Evolutionary conservation across 352 stramenopile species (phyloP).

Genomic region (Blastocystis sp.): DNA sequence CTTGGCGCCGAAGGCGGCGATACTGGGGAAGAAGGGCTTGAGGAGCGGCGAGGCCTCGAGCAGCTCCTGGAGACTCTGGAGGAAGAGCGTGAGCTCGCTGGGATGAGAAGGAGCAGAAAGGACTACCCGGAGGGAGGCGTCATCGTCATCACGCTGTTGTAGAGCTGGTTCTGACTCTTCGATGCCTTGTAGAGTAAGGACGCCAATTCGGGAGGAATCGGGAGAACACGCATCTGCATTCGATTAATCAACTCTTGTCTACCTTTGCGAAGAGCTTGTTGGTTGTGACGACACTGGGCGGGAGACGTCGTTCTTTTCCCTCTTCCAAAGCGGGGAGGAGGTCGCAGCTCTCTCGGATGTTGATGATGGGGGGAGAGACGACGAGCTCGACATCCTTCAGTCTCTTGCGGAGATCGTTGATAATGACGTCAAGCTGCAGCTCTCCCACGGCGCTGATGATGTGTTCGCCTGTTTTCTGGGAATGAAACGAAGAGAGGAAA

Average conservation of each 20-base stretch:
- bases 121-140: background rate
- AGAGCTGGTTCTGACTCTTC: background rate
- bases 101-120: background rate
- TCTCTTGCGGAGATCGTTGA: constrained; percentile 23
- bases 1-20: constrained; percentile 16
- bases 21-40: background rate
- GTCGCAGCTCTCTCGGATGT: constrained; percentile 18
- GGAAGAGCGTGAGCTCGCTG: constrained; percentile 2
- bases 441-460: constrained; percentile 78
- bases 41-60: constrained; percentile 9
- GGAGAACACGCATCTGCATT: constrained; percentile 25
- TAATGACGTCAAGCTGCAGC: constrained; percentile 68
- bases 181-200: background rate
- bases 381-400: background rate
- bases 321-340: constrained; percentile 28
- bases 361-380: constrained; percentile 43
- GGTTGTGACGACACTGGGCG: background rate
- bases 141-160: background rate
- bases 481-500: background rate
- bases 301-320: background rate
- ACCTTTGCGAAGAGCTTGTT: constrained; percentile 23
- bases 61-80: background rate
- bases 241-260: background rate
- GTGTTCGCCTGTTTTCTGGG: constrained; percentile 67
- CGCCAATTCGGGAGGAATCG: background rate